Evolutionary conservation across 441 rosid genomes (phyloP), one percentile per base, ranked within the genome.

Genomic region (Flueggea neowawraea): DNA sequence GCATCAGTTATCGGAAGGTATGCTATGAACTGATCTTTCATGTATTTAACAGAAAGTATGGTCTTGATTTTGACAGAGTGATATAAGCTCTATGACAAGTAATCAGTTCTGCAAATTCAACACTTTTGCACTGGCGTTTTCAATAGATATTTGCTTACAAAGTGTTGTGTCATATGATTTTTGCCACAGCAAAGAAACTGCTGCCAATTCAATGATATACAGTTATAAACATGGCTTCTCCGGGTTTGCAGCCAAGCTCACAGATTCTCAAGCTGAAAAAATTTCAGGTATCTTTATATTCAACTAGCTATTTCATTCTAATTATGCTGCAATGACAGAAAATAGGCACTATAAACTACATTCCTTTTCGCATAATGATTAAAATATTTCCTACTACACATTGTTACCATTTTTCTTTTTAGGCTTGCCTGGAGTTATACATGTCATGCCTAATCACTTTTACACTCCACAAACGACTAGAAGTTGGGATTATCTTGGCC

Each of bases 221-320:
- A 83, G 85, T 73, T 89, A 83, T 64, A 80, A 76, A 70, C 89
- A 84, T 73, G 86, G 88, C 60, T 84, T 89, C 71, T 84, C 91
- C n/a, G 91, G 93, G 10, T 89, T 89, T 65, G 84, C 93, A 49
- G 96, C 88, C 13, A 75, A 76, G 75, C 84, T 86, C 28, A 77
- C 89, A 12, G 63, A 80, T 55, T 65, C 82, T 50, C 85, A 82
- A 73, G 93, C 85, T 16, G 81, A 60, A 55, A 55, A 70, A 57
- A 70, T 89, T 17, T 71, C 82, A 2, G 83, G 89, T 89, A 71
- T 14, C 54, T 22, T 15, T 33, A 16, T 1, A 47, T 47, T n/a
- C n/a, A n/a, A n/a, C n/a, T n/a, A n/a, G n/a, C 8, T 43, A 43
- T 43, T 6, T 10, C 12, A 10, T 9, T 47, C n/a, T 47, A 12